These are phyloP conservation scores for Globisporangium nunn DNA, from an alignment of 352 stramenopile genomes.

Conservation along the genomic window DNA sequence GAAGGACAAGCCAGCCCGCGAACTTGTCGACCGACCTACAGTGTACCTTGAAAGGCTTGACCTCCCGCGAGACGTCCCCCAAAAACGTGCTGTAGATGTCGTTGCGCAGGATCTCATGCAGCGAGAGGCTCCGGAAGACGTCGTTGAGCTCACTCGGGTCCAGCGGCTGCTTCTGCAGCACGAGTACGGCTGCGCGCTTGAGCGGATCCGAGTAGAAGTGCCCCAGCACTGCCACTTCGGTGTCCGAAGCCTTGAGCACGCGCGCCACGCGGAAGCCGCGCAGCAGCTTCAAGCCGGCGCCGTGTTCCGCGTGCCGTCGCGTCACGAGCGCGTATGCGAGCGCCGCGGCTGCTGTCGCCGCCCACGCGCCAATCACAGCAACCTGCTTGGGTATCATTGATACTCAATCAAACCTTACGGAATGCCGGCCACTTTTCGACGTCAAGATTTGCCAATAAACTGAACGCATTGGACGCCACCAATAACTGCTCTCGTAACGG, in stretches of 20 bases:
- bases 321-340: slow-evolving; percentile 29
- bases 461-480: too few species aligned
- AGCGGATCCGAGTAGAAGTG: slow-evolving; percentile 58
- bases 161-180: slow-evolving; percentile 60
- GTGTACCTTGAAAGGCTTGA: slow-evolving; percentile 70
- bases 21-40: neutral
- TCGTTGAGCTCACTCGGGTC: slow-evolving; percentile 29
- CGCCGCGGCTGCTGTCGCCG: slow-evolving; percentile 18
- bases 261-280: slow-evolving; percentile 51
- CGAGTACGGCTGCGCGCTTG: slow-evolving; percentile 57
- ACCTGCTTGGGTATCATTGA: slow-evolving; percentile 12
- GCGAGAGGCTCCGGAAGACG: slow-evolving; percentile 46
- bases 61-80: slow-evolving; percentile 50
- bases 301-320: slow-evolving; percentile 18
- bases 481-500: too few species aligned
- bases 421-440: too few species aligned
- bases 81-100: slow-evolving; percentile 82
- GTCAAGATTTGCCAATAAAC: too few species aligned
- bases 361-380: slow-evolving; percentile 18
- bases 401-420: too few species aligned
- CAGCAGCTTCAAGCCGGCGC: slow-evolving; percentile 31
- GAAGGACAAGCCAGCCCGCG: too few species aligned
- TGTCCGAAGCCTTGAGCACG: slow-evolving; percentile 60
- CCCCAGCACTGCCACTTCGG: slow-evolving; percentile 58
- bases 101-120: slow-evolving; percentile 68